phyloP scores from a whole-genome alignment of 441 rosid genomes.

The Croton laevigatus region DNA sequence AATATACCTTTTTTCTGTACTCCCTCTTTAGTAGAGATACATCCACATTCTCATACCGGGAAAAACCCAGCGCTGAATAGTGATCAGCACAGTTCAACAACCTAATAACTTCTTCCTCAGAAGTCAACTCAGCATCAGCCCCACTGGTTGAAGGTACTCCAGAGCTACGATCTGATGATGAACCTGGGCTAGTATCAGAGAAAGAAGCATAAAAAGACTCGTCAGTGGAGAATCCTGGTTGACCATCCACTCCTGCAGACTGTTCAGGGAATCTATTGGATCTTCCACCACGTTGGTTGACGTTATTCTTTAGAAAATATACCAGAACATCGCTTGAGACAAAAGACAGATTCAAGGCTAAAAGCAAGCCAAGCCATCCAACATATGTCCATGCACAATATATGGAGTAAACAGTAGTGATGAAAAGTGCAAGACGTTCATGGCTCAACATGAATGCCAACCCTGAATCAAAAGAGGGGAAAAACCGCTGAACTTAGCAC shows the following conservation, averaged over 20 bases:
- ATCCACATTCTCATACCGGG: slow-evolving; percentile 68
- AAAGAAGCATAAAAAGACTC: slow-evolving; percentile 57
- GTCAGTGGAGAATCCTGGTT: slow-evolving; percentile 35
- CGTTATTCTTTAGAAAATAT: slow-evolving; percentile 63
- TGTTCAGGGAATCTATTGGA: slow-evolving; percentile 44
- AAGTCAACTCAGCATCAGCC: slow-evolving; percentile 71
- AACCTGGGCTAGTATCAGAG: slow-evolving; percentile 59
- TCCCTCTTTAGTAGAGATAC: slow-evolving; percentile 71
- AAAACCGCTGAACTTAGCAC: slow-evolving; percentile 20
- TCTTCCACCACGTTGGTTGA: slow-evolving; percentile 48
- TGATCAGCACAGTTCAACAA: slow-evolving; percentile 79
- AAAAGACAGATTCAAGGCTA: slow-evolving; percentile 83
- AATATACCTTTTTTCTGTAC: slow-evolving; percentile 83
- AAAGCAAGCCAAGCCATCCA: slow-evolving; percentile 84
- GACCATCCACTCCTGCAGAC: slow-evolving; percentile 46
- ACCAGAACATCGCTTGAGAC: slow-evolving; percentile 82
- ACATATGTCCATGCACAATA: slow-evolving; percentile 76
- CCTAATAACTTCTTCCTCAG: slow-evolving; percentile 91
- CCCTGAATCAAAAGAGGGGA: slow-evolving; percentile 44
- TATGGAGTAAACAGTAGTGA: slow-evolving; percentile 60
- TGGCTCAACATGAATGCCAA: slow-evolving; percentile 57
- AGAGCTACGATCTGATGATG: slow-evolving; percentile 60
- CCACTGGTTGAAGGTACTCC: slow-evolving; percentile 90
- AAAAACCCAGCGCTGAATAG: slow-evolving; percentile 73
- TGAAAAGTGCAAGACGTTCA: slow-evolving; percentile 67